Evolutionary conservation across 106 monocot species (phyloP), one percentile per base, ranked within the genome.

Genomic region (Apostasia ramifera): DNA sequence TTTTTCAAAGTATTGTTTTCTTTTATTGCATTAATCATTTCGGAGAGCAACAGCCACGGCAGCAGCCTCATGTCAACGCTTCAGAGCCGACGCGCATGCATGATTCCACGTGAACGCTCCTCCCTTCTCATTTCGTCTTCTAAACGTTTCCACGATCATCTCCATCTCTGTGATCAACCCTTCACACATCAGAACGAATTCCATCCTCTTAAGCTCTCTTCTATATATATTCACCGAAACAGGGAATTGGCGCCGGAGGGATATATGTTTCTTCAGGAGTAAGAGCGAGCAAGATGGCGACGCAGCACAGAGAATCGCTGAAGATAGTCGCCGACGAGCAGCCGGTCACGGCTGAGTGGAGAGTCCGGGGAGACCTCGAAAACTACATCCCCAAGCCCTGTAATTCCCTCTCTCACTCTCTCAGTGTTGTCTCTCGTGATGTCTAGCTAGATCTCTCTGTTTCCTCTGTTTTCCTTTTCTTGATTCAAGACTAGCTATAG

Each of bases 341-440:
- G 50, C 86, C 90, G 49, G 84, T 87, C 66, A 94, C 94, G 15
- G 26, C 52, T 12, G 81, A 78, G 53, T 66, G 83, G 60, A 72
- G 63, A 41, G 74, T 94, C 46, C 72, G 76, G 2, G 49, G 42
- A 0, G 87, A 94, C 62, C 78, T 94, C 2, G 87, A 94, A 12
- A 57, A 62, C 13, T 71, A 44, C 14, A 51, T 94, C 52, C 78
- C 72, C 37, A 94, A 94, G 53, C 94, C 94, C n/a, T 90, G 90
- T 94, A 44, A 85, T 81, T 78, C 1, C 2, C 9, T 63, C 50
- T 12, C 9, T 44, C 44, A 66, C 14, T 11, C 15, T 50, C 55
- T 57, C 45, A 1, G 4, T 13, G 39, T 41, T 67, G 26, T 26
- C 26, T 26, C 26, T 26, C 26, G 26, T 26, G 26, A 26, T 26